Evolutionary conservation across 2,329 filamentous ascomycete species (phyloP), one percentile per base, ranked within the genome.

Genomic region (Ophiosphaerella korrae): DNA sequence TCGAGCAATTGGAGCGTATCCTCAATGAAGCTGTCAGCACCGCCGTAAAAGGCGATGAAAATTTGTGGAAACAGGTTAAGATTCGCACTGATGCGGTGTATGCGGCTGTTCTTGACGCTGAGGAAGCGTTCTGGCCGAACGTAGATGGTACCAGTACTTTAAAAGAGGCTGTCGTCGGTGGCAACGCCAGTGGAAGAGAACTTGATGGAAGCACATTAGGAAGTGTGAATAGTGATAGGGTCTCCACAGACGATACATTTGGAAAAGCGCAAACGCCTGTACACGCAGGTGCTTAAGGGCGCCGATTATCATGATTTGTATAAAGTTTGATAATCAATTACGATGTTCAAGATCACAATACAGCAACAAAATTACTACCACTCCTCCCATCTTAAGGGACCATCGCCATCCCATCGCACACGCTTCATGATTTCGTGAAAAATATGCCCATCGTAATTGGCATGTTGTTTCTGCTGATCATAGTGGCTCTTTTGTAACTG

Each of bases 1-100:
- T 88, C 12, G 74, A 80, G 45, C 71, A 75, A 42, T 75, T 88
- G 48, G 82, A 78, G 23, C 71, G 66, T 18, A 76, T 87, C 7
- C 74, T 87, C 48, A 83, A 88, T 66, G 75, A 78, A 31, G 67
- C 62, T 13, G 66, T 71, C 0, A 44, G 55, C 26, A 32, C 58
- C 14, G 67, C 58, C 1, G 55, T 67, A 0, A 45, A 43, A 2
- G 45, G 48, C 3, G 60, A 72, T 37, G 58, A 66, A 12, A 50
- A 33, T 32, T 39, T 46, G 45, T 66, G 58, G 60, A 42, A 26
- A 23, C 53, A 65, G 32, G 55, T 72, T 5, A 57, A 61, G 49
- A 40, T 42, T 7, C 53, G 70, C 33, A 59, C 65, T 11, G 60
- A 62, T 44, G 45, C 36, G 0, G 55, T 66, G 3, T 73, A 67